Percentiles rank a stretch among this genome's conserved stretches.
Conservation (phyloP, 1,284 basidiomycete species). For the Tylopilus sp. region DNA sequence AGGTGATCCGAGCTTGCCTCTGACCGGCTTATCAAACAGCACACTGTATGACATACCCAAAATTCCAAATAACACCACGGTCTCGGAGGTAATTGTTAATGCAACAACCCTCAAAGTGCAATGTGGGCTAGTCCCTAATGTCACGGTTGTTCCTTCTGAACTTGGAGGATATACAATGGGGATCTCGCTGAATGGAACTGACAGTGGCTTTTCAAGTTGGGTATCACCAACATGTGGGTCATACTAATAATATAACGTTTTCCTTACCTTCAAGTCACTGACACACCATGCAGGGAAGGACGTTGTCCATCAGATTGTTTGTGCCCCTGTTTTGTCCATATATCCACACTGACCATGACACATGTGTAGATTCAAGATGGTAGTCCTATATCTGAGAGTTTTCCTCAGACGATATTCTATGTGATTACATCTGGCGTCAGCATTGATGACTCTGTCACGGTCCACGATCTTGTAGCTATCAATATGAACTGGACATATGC, state of each 20-base stretch:
- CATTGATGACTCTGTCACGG: background rate
- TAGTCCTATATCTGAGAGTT: background rate
- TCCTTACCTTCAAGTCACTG: no score
- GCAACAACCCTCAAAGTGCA: slow-evolving; percentile 8
- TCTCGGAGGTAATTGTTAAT: slow-evolving; percentile 22
- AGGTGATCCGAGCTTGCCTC: background rate
- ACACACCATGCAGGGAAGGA: no score
- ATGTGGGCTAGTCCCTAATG: slow-evolving; percentile 17
- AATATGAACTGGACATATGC: no score
- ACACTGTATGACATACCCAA: slow-evolving; percentile 10
- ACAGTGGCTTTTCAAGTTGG: background rate
- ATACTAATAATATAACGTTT: no score
- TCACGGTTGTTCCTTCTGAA: background rate
- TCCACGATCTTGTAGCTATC: background rate
- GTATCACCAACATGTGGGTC: background rate
- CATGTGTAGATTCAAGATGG: no score
- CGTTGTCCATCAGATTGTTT: no score
- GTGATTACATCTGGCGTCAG: background rate
- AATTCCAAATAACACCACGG: background rate
- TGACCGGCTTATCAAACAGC: slow-evolving; percentile 3
- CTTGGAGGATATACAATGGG: no score
- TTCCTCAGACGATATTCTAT: background rate
- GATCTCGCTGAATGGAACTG: background rate
- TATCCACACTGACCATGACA: no score
- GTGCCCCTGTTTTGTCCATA: background rate